These are phyloP conservation scores for Gentiana dahurica DNA, from an alignment of 257 asterid genomes.

Conservation along the genomic window DNA sequence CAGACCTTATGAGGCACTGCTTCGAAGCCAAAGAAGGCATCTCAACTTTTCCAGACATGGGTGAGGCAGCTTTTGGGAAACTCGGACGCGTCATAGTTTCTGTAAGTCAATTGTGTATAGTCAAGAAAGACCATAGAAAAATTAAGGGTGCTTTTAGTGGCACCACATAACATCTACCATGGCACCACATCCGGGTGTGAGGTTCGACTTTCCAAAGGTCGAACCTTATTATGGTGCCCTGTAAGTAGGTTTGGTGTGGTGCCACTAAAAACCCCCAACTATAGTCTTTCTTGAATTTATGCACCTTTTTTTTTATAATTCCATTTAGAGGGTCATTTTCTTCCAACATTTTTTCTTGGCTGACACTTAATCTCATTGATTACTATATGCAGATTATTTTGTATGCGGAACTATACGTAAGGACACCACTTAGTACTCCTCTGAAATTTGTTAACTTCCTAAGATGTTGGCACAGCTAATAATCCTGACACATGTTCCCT, in stretches of 20 bases:
- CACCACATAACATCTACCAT: no score
- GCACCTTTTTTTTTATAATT: no score
- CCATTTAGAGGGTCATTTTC: no score
- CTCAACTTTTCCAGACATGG: constrained; percentile 66
- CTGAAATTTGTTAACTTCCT: not conserved
- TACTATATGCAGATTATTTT: constrained; percentile 55
- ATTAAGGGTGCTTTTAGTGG: no score
- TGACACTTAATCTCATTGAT: constrained; percentile 3
- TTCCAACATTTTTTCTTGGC: not conserved
- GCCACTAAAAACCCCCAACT: no score
- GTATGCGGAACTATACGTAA: constrained; percentile 79
- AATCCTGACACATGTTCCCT: constrained; percentile 10
- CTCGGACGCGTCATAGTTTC: constrained; percentile 61
- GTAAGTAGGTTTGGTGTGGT: no score
- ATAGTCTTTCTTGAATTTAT: no score
- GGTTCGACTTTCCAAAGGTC: no score
- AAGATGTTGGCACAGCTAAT: not conserved
- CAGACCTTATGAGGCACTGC: constrained; percentile 62
- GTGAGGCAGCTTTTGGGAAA: constrained; percentile 82
- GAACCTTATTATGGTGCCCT: no score
- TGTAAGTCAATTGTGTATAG: constrained; percentile 25
- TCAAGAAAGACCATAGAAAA: no score
- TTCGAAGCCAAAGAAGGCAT: constrained; percentile 65
- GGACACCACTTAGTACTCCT: constrained; percentile 12
- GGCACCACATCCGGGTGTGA: no score